Evolutionary conservation across 1,139 yeast genomes (phyloP).

Genomic region (Hanseniaspora uvarum): DNA sequence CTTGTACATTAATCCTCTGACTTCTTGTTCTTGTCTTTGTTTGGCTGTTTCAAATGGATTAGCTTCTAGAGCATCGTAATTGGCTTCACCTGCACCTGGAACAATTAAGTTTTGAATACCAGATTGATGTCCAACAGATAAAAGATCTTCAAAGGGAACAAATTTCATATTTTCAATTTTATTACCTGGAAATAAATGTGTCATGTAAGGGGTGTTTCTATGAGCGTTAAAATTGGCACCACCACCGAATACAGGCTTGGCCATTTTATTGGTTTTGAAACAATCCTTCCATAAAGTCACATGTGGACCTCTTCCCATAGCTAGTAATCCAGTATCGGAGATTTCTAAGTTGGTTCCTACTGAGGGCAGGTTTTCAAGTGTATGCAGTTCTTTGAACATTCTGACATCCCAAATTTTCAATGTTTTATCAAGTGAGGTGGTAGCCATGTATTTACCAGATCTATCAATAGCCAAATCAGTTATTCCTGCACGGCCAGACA

Average conservation of each 20-base stretch:
- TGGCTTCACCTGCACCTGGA: conserved; percentile 98
- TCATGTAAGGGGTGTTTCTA: conserved; percentile 74
- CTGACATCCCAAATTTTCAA: conserved; percentile 92
- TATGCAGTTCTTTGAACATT: conserved; percentile 62
- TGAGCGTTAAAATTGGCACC: conserved; percentile 23
- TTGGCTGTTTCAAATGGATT: conserved; percentile 88
- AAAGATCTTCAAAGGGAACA: conserved; percentile 92
- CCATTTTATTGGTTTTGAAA: conserved; percentile 37
- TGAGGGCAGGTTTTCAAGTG: conserved; percentile 58
- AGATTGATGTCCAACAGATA: conserved; percentile 73
- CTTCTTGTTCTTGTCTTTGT: conserved; percentile 91
- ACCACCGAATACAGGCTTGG: conserved; percentile 34
- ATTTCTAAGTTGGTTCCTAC: conserved; percentile 74
- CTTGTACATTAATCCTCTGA: conserved; percentile 74
- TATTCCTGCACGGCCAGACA: conserved; percentile 77
- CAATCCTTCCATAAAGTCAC: conserved; percentile 80
- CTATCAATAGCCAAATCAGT: conserved; percentile 79
- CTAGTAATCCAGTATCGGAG: conserved; percentile 77
- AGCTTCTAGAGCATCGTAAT: conserved; percentile 84
- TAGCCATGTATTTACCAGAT: conserved; percentile 90
- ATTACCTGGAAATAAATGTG: conserved; percentile 72
- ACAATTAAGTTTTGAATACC: conserved; percentile 75
- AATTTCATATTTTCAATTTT: conserved; percentile 56
- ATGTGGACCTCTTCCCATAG: conserved; percentile 92
- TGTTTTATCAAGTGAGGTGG: conserved; percentile 76